Evolutionary conservation across 1,139 yeast species (phyloP), one percentile per base, ranked within the genome.

Genomic region (Yamadazyma friedrichii): DNA sequence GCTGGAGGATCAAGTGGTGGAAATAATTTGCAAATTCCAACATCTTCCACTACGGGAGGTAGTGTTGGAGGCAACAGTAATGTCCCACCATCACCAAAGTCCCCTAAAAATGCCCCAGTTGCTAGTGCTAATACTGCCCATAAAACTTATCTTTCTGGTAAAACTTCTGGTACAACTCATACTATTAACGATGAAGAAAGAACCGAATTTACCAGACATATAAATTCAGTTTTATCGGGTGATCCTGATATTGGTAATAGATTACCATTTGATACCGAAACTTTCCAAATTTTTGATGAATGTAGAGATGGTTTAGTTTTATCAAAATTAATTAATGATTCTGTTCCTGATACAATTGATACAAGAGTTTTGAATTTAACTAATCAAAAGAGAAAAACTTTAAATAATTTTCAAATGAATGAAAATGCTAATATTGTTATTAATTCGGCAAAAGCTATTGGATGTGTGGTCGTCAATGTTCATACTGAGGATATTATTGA

Each of bases 361-460:
- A 91, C 98, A 17, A 88, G 99, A 75, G 98, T 93, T 22, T 78
- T 93, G 61, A 93, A 93, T 63, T 70, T 83, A 62, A 94, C 98
- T 25, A 85, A 84, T 60, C 61, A 62, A 9, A 78, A 78, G 52
- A 85, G 84, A 47, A 91, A 88, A 66, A 68, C 77, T n/a, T 76
- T 93, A 60, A 93, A 94, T 73, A 88, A 88, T 58, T 93, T 93
- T 73, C 95, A 91, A 53, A 91, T 94, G 84, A 80, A 88, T 47
- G 99, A 93, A 69, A 93, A 93, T 65, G 97, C 98, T 41, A 93
- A 93, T 65, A 91, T 93, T 52, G 98, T 93, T 35, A 88, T 93
- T 65, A 93, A 93, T 62, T 93, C 98, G 3, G 98, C 98, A 31
- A 93, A 93, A 70, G 98, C 98, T 42, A 93, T 93, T 65, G 98